Base-by-base conservation (phyloP, 2,329 filamentous ascomycete genomes). In the Trichophyton verrucosum region DNA sequence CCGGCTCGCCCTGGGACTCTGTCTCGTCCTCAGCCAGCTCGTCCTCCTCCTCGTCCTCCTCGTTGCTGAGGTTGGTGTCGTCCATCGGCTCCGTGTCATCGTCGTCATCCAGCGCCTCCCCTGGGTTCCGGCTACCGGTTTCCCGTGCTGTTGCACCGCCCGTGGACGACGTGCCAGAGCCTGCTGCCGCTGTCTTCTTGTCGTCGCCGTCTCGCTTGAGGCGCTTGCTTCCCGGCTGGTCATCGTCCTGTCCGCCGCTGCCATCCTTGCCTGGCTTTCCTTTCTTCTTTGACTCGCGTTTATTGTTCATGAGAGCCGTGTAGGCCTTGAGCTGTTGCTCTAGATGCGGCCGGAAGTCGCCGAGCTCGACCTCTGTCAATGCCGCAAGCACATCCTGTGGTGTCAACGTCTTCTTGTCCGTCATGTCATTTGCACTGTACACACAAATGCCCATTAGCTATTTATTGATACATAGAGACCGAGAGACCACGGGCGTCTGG, bases 321-420 rank as follows among this genome's bases (percentile, higher is more conserved):
- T 74, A 78, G 6, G 70, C 70, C 61, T 80, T 77, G 49, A 86
- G 72, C 72, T 86, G 83, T 22, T 79, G 78, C 68, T 86, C 81
- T 47, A 86, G 73, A 22, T 81, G 75, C 4, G 78, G 76, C 1
- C 81, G 72, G 69, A 86, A 82, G n/a, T 72, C 72, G n/a, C 81
- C 80, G 64, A 85, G 81, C 71, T 86, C 84, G 30, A 83, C 74
- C 64, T 86, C 82, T 24, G 78, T 76, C 51, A 86, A 74, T 1
- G 83, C 83, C 44, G 78, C 78, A 65, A 85, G 76, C 49, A 86
- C 82, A 67, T 86, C 83, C 60, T 79, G 73, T 1, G 83, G 82
- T 57, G 80, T 77, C 65, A 86, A 78, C 15, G 82, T 86, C 68
- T 84, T 84, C 73, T 84, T 84, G 64, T 79, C 74, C 53, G 83